A percentile compares a stretch with the other conserved stretches of the same genome.
Evolutionary conservation across 2,329 filamentous ascomycete genomes (phyloP).

Genomic region (Xylaria polymorpha): DNA sequence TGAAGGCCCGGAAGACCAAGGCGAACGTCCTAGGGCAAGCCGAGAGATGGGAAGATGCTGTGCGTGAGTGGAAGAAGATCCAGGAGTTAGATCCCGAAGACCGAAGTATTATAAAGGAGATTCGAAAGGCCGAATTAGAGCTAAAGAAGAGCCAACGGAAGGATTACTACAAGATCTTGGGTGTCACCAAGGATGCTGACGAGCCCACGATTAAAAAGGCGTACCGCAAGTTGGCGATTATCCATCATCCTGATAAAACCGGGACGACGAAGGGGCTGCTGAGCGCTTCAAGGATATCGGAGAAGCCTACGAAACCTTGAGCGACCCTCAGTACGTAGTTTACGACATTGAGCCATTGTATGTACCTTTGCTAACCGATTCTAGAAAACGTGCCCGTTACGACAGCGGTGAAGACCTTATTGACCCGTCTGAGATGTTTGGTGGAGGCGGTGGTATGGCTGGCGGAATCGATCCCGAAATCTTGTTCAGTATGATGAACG

Average conservation of each 20-base stretch:
- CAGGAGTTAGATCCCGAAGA: constrained; percentile 86
- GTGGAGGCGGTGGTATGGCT: constrained; percentile 61
- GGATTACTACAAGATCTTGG: constrained; percentile 98
- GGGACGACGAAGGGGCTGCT: constrained; percentile 83
- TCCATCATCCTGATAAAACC: constrained; percentile 99
- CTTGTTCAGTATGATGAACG: constrained; percentile 86
- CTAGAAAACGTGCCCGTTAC: constrained; percentile 86
- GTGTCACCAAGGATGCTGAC: constrained; percentile 83
- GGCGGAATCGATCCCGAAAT: constrained; percentile 81
- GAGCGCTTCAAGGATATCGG: constrained; percentile 97
- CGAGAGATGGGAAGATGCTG: constrained; percentile 91
- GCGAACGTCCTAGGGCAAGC: constrained; percentile 88
- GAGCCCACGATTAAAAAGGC: constrained; percentile 94
- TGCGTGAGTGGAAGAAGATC: constrained; percentile 88
- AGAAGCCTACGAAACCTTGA: constrained; percentile 96
- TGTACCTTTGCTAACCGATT: constrained; percentile 52
- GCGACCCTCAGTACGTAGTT: constrained; percentile 83
- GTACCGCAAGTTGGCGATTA: constrained; percentile 92
- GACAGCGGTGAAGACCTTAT: constrained; percentile 93
- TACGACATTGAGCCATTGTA: not conserved
- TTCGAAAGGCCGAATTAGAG: constrained; percentile 91
- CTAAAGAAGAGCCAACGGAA: constrained; percentile 98
- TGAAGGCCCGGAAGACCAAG: constrained; percentile 92
- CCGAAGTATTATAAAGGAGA: constrained; percentile 81
- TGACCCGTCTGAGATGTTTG: constrained; percentile 88